Evolutionary conservation across 2,329 filamentous ascomycete genomes (phyloP).

Genomic region (Neofusicoccum laricinum): DNA sequence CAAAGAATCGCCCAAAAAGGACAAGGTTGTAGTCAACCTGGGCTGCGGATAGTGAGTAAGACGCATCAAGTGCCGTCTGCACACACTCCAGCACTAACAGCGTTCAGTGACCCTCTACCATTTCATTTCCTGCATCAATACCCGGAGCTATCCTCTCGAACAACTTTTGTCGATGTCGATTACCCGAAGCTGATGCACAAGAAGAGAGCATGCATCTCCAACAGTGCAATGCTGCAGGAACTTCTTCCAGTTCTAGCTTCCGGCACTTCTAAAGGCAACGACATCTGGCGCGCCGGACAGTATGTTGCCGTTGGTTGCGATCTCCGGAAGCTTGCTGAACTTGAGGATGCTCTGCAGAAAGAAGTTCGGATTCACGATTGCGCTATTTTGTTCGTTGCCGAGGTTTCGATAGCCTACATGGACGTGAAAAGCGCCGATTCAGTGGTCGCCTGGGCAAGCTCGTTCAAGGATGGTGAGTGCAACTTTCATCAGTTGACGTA

Average conservation of each 20-base stretch:
- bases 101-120: slow-evolving; percentile 73
- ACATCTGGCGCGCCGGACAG: slow-evolving; percentile 53
- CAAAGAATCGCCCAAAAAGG: slow-evolving; percentile 51
- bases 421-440: slow-evolving; percentile 68
- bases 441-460: slow-evolving; percentile 75
- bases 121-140: slow-evolving; percentile 77
- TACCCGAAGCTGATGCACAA: slow-evolving; percentile 75
- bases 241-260: slow-evolving; percentile 28
- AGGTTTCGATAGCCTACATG: slow-evolving; percentile 93
- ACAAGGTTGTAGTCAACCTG: slow-evolving; percentile 76
- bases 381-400: slow-evolving; percentile 75
- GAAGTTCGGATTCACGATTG: slow-evolving; percentile 59
- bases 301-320: slow-evolving; percentile 84
- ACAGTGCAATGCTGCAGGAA: slow-evolving; percentile 54
- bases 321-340: slow-evolving; percentile 61
- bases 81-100: neutral
- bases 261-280: slow-evolving; percentile 27
- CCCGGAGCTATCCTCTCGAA: slow-evolving; percentile 54
- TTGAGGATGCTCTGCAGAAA: slow-evolving; percentile 59
- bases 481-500: neutral
- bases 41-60: slow-evolving; percentile 82
- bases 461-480: slow-evolving; percentile 61
- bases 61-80: neutral
- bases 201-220: slow-evolving; percentile 65
- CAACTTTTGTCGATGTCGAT: slow-evolving; percentile 79